These are phyloP conservation scores for Eimeria brunetti DNA, from an alignment of 169 alveolate species.

Conservation along the genomic window DNA sequence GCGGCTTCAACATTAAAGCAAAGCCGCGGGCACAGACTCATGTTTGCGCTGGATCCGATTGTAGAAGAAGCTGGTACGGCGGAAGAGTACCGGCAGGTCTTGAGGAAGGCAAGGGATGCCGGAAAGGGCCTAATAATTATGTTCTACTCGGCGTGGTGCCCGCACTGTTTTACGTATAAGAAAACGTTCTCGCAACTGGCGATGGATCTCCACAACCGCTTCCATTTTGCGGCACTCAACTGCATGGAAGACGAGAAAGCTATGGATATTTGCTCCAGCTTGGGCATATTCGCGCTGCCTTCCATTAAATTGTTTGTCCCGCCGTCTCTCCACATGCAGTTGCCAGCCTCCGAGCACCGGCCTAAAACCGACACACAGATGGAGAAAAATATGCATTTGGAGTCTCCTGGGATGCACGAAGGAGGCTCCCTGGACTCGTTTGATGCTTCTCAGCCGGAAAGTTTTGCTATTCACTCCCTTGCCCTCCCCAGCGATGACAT, in stretches of 20 bases:
- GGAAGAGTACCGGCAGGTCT: constrained; percentile 1
- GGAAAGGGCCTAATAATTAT: constrained; percentile 20
- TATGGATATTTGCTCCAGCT: constrained; percentile 25
- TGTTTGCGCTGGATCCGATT: constrained; percentile 39
- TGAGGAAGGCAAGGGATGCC: neutral
- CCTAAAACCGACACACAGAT: neutral
- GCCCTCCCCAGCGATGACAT: constrained; percentile 66
- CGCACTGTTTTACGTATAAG: constrained; percentile 38
- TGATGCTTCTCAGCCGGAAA: neutral
- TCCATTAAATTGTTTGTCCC: constrained; percentile 61
- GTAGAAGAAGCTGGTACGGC: neutral
- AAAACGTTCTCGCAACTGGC: constrained; percentile 40
- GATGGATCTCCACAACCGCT: neutral
- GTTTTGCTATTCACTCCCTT: constrained; percentile 15
- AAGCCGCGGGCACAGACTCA: constrained; percentile 30
- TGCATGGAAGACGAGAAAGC: constrained; percentile 27
- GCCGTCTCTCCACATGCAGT: constrained; percentile 15
- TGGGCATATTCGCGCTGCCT: constrained; percentile 37
- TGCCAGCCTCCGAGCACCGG: constrained; percentile 30
- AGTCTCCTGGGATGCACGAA: neutral
- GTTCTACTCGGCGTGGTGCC: constrained; percentile 68
- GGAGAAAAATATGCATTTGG: neutral
- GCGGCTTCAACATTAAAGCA: neutral
- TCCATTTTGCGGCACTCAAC: constrained; percentile 37
- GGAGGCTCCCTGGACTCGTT: constrained; percentile 48